Conservation (phyloP, 2,329 filamentous ascomycete species). For the Verticillium isaacii region DNA sequence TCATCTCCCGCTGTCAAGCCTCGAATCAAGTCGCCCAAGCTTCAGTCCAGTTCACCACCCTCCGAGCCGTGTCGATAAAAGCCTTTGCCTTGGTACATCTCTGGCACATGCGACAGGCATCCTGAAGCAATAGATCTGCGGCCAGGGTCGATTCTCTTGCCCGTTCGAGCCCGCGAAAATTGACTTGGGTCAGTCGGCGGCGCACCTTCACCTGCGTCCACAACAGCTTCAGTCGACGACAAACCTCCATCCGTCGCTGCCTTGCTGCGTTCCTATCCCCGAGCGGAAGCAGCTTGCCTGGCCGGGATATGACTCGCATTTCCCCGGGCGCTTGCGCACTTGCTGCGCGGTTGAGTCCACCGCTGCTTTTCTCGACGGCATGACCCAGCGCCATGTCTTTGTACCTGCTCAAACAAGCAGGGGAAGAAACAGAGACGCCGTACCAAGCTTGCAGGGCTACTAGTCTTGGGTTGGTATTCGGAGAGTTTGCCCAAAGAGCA, state of each 20-base stretch:
- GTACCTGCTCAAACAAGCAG: background rate
- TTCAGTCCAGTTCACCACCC: no score
- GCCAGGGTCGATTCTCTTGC: background rate
- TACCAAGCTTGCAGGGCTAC: background rate
- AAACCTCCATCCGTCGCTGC: background rate
- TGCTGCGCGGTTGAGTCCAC: background rate
- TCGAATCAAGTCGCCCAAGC: background rate
- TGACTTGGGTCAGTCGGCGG: background rate
- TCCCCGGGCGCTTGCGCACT: background rate
- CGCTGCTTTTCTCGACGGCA: background rate
- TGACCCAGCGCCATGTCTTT: background rate
- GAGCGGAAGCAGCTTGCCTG: background rate
- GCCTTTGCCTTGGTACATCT: background rate
- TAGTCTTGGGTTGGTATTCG: background rate
- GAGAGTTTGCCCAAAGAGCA: background rate
- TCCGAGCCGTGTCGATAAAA: background rate
- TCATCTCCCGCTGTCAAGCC: background rate
- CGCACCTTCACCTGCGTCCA: background rate
- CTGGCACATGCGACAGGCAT: background rate
- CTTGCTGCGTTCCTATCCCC: background rate
- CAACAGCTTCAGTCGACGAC: background rate
- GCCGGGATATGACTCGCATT: background rate
- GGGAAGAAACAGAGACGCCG: background rate
- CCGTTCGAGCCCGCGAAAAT: background rate
- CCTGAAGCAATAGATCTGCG: constrained; percentile 1